Base-by-base conservation (phyloP, 2,329 filamentous ascomycete species). In the Leptographium procerum region DNA sequence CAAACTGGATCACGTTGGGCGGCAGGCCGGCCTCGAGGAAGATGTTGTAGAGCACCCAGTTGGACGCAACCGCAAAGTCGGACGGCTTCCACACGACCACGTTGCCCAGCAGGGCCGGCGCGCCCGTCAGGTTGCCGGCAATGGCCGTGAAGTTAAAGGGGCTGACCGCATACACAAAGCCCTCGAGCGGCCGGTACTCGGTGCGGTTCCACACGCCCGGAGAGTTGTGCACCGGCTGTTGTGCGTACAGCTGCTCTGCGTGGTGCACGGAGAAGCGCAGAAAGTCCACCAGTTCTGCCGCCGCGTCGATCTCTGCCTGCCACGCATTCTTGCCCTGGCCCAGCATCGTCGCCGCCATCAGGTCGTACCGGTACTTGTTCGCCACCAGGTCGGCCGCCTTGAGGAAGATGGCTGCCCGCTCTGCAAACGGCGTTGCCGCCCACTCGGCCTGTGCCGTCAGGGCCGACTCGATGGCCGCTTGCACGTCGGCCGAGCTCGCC, bases 121-220 rank as follows among this genome's bases (percentile, higher is more conserved):
- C 86, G 53, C 84, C 87, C 19, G 88, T 83, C 48, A 97, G 78
- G 74, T 96, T 96, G 59, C 87, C 92, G 13, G 85, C 91, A 66
- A 97, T 95, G 62, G 91, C 91, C 26, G 91, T 96, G 75, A 97
- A 97, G 78, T 97, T 97, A 81, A 96, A 97, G 50, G 91, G 91
- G 60, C 86, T 89, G 66, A 96, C 84, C 40, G 91, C 92, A 70
- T 96, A 96, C 62, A 97, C 90, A 71, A 97, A 96, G 22, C 91
- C 91, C 72, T 97, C 91, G 3, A 97, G 82, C 22, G 92, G 86
- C 45, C 91, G 82, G 77, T 96, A 86, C 74, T 96, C 91, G 61
- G 91, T 81, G 48, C 91, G 84, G 74, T 96, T 96, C 91, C 91
- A 96, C 43, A 95, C 82, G 45, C 90, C 90, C 1, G 87, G 76